These are phyloP conservation scores for Mallotus japonicus DNA, from an alignment of 441 rosid species.

Conservation along the genomic window DNA sequence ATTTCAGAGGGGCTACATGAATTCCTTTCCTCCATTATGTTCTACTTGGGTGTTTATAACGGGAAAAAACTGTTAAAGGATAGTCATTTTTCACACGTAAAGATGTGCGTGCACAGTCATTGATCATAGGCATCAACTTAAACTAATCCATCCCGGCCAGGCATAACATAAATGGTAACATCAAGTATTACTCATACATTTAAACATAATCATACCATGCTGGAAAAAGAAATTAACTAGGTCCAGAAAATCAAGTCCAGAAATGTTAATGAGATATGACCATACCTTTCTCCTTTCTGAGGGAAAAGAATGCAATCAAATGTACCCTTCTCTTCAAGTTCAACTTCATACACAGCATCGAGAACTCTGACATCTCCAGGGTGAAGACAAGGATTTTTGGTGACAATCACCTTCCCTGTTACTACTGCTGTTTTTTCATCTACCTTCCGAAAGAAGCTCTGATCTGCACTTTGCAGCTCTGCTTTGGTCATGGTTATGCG, in stretches of 20 bases:
- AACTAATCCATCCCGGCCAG: too few relatives aligned
- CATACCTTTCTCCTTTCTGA: conserved; percentile 77
- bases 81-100: neutral
- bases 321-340: conserved; percentile 61
- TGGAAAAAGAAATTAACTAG: neutral
- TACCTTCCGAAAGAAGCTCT: conserved; percentile 51
- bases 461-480: conserved; percentile 51
- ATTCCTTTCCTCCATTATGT: neutral
- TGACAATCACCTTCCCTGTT: conserved; percentile 74
- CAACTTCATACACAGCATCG: conserved; percentile 61
- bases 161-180: too few relatives aligned
- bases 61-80: neutral
- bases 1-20: neutral
- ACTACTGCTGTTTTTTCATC: conserved; percentile 65
- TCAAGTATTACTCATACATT: neutral
- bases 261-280: neutral
- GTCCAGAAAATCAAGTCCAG: neutral
- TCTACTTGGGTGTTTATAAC: neutral
- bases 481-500: conserved; percentile 65
- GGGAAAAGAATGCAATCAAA: conserved; percentile 85
- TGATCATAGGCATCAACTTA: neutral
- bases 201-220: neutral
- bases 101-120: neutral
- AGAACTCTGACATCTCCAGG: conserved; percentile 95
- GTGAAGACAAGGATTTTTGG: conserved; percentile 95